These are phyloP conservation scores for Plantago ovata DNA, from an alignment of 257 asterid species.

Conservation along the genomic window DNA sequence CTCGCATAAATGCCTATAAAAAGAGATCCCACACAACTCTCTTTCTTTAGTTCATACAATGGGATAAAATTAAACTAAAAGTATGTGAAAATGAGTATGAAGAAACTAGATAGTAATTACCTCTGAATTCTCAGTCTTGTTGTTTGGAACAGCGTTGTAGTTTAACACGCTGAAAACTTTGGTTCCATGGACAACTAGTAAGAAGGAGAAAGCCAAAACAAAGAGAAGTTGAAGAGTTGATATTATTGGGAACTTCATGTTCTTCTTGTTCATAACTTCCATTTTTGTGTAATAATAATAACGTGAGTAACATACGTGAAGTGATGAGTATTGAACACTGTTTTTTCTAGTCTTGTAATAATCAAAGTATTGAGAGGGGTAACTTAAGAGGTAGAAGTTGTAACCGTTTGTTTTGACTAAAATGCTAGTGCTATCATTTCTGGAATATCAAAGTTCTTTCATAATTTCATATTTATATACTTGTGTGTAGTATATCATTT, in stretches of 20 bases:
- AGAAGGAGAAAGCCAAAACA: conserved; percentile 2
- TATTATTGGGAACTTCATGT: conserved; percentile 7
- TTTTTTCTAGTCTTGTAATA: too few relatives aligned
- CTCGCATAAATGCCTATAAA: conserved; percentile 38
- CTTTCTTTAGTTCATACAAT: too few relatives aligned
- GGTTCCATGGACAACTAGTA: not conserved
- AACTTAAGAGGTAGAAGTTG: too few relatives aligned
- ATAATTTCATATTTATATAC: too few relatives aligned
- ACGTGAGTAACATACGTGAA: not conserved
- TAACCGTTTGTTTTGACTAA: too few relatives aligned
- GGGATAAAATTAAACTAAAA: too few relatives aligned
- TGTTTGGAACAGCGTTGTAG: conserved; percentile 19
- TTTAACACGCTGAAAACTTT: conserved; percentile 19
- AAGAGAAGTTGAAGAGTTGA: conserved; percentile 5
- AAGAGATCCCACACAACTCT: not conserved
- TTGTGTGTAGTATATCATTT: too few relatives aligned
- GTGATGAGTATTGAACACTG: not conserved
- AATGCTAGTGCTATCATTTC: too few relatives aligned
- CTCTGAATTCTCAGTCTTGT: conserved; percentile 24
- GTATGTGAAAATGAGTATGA: not conserved
- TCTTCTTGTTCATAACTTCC: not conserved
- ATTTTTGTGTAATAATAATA: not conserved
- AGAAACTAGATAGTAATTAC: not conserved
- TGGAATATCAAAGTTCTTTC: too few relatives aligned
- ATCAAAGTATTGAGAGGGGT: too few relatives aligned